Evolutionary conservation across 1,139 yeast genomes (phyloP), one percentile per base, ranked within the genome.

Genomic region (Ogataea hybrid): DNA sequence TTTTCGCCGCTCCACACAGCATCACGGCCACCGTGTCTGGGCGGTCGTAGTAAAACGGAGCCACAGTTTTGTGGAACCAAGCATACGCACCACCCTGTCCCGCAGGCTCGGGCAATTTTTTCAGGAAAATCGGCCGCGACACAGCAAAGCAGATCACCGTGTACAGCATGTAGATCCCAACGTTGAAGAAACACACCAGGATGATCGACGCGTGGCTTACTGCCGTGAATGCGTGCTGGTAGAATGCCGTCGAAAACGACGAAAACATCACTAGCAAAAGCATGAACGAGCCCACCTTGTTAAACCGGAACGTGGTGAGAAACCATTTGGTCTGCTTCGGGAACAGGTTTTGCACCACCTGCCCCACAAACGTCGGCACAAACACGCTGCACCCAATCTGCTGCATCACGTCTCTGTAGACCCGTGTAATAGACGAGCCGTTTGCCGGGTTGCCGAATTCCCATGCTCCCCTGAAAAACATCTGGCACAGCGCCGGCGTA

Each of bases 1-100:
- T 87, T 60, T 88, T 88, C 4, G 96, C 95, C 2, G 95, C 94
- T 6, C 95, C 96, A 63, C 96, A 87, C 44, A 87, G 73, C 82
- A 88, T 75, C 36, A 88, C 73, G 4, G 92, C 75, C 25, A 86
- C 86, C 0, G 96, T 79, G 57, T 88, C 96, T 42, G 68, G 64
- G 52, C 81, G 75, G 51, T 72, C 70, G 62, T 84, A 84, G 61
- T 83, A 84, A 54, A 86, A 85, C 1, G 92, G 90, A 39, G 69
- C 69, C 49, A 84, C 71, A 1, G 64, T 52, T 41, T 56, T 65
- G 57, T 76, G 71, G 58, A 47, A 41, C 51, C 56, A 20, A 21
- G 30, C 54, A 30, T 84, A 84, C 0, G 60, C 3, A 28, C 32
- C 3, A 28, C 32, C 63, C 1, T 82, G 57, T 2, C 76, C 68